Evolutionary conservation across 257 asterid genomes (phyloP).

Genomic region (Solanum clarkiae): DNA sequence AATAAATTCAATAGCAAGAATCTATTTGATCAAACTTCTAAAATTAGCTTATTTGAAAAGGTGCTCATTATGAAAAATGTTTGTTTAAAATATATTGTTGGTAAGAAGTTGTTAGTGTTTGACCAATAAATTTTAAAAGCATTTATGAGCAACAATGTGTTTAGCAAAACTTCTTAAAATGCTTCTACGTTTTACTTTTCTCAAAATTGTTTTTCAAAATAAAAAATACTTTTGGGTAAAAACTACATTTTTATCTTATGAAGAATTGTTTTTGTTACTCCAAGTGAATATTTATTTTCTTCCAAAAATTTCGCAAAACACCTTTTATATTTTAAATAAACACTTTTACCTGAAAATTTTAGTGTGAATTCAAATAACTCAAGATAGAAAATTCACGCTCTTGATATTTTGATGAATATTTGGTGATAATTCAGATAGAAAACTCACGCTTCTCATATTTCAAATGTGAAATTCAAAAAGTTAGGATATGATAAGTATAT

Average conservation of each 20-base stretch:
- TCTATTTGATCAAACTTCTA: too few species aligned
- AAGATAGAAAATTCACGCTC: too few species aligned
- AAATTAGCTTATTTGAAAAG: background rate
- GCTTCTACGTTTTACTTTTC: background rate
- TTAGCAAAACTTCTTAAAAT: background rate
- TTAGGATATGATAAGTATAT: too few species aligned
- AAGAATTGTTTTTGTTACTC: background rate
- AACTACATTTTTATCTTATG: background rate
- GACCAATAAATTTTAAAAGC: background rate
- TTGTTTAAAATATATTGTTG: background rate
- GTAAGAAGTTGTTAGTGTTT: background rate
- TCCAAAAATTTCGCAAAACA: background rate
- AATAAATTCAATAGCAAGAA: too few species aligned
- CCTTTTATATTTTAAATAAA: too few species aligned
- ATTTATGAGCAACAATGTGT: background rate
- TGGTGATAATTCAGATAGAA: too few species aligned
- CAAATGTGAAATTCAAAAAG: too few species aligned
- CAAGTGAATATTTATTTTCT: background rate
- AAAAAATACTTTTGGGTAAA: background rate
- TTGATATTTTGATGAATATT: too few species aligned
- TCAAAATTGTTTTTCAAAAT: background rate
- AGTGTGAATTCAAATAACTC: background rate
- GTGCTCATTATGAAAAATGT: too few species aligned
- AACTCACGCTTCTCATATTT: too few species aligned
- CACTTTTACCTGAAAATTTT: background rate